A percentile compares a stretch with the other conserved stretches of the same genome.
Evolutionary conservation across 495 filamentous ascomycete genomes (phyloP).

Genomic region (Penicillium cinerascens): DNA sequence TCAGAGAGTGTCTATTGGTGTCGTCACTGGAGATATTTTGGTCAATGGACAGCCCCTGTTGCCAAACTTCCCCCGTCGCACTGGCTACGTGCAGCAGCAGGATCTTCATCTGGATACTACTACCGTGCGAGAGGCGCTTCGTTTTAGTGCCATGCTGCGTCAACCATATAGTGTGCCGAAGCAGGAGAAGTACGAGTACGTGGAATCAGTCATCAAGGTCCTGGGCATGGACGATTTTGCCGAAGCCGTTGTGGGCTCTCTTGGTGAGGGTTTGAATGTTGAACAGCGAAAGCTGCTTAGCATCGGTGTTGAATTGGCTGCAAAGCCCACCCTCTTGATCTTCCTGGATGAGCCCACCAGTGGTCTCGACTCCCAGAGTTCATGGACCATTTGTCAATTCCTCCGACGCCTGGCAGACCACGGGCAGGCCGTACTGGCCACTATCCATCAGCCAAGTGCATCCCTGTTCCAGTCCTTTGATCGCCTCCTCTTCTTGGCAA

Average conservation of each 20-base stretch:
- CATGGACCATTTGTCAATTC: constrained; percentile 78
- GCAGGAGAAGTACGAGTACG: constrained; percentile 45
- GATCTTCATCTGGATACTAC: constrained; percentile 83
- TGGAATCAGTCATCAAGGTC: constrained; percentile 46
- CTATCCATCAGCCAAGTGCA: constrained; percentile 90
- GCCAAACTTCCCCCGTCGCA: constrained; percentile 78
- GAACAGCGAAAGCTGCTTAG: constrained; percentile 86
- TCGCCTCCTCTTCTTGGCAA: constrained; percentile 74
- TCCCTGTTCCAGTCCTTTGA: constrained; percentile 91
- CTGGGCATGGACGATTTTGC: constrained; percentile 44
- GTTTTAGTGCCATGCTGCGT: constrained; percentile 79
- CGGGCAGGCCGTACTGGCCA: constrained; percentile 85
- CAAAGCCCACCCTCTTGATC: constrained; percentile 77
- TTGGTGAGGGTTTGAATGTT: constrained; percentile 70
- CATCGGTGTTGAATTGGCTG: constrained; percentile 86
- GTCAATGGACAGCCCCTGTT: constrained; percentile 53
- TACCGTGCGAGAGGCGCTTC: constrained; percentile 79
- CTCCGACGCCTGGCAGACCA: constrained; percentile 77
- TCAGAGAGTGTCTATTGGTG: constrained; percentile 46
- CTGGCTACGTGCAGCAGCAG: constrained; percentile 92
- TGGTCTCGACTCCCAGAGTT: constrained; percentile 78
- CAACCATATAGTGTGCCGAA: constrained; percentile 54
- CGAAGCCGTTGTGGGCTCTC: constrained; percentile 37
- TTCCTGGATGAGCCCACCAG: constrained; percentile 94
- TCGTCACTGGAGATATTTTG: constrained; percentile 48